Percentiles rank a stretch among this genome's conserved stretches.
These are phyloP conservation scores for Melampsora americana DNA, from an alignment of 1,284 basidiomycete genomes.

Conservation along the genomic window DNA sequence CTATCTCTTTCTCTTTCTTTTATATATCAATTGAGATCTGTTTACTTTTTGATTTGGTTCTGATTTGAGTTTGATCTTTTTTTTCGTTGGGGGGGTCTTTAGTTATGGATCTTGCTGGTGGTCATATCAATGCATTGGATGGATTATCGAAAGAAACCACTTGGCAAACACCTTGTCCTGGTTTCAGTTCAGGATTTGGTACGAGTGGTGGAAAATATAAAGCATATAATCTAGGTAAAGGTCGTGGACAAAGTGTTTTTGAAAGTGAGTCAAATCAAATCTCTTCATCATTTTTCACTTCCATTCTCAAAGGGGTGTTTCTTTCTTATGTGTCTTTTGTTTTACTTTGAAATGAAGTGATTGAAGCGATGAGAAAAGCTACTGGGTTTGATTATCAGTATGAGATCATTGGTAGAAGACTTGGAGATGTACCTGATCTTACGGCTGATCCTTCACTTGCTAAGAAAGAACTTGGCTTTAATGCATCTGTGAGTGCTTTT, in stretches of 20 bases:
- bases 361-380: constrained; percentile 90
- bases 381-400: constrained; percentile 84
- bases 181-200: constrained; percentile 52
- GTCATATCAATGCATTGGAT: constrained; percentile 87
- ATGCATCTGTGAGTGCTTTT: constrained; percentile 61
- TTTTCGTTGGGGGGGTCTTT: not conserved
- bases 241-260: constrained; percentile 84
- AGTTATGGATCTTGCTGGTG: constrained; percentile 87
- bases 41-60: not conserved
- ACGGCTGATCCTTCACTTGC: constrained; percentile 90
- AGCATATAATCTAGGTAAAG: constrained; percentile 94
- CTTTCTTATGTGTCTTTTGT: constrained; percentile 39
- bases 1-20: constrained; percentile 1
- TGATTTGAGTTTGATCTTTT: not conserved
- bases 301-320: too few relatives aligned
- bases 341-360: constrained; percentile 59
- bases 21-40: not conserved
- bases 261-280: constrained; percentile 55
- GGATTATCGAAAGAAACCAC: constrained; percentile 68
- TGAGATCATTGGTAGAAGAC: constrained; percentile 85
- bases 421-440: constrained; percentile 91
- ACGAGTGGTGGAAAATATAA: constrained; percentile 65
- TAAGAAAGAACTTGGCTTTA: constrained; percentile 90
- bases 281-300: too few relatives aligned
- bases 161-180: constrained; percentile 55